These are phyloP conservation scores for Quercus parvula DNA, from an alignment of 306 rosid species.

Conservation along the genomic window DNA sequence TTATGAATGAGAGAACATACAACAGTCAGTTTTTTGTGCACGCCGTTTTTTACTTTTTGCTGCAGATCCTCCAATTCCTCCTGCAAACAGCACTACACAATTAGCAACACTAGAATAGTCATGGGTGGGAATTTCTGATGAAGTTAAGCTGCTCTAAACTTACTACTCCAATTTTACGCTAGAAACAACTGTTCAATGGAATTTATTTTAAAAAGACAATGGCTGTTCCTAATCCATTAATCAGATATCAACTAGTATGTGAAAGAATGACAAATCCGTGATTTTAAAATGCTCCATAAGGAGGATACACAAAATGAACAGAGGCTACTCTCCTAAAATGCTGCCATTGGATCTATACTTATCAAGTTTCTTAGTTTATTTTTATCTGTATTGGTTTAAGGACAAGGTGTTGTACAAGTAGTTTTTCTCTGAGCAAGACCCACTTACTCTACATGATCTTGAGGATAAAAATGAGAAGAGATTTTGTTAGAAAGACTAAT, in stretches of 20 bases:
- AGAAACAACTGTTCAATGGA: neutral
- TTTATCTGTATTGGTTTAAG: neutral
- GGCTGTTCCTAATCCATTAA: neutral
- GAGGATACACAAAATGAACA: neutral
- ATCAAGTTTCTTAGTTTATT: neutral
- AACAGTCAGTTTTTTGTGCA: conserved; percentile 41
- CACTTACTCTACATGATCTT: neutral
- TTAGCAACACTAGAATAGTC: neutral
- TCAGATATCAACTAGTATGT: neutral
- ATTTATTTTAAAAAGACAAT: neutral
- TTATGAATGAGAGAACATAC: conserved; percentile 41
- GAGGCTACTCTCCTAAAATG: neutral
- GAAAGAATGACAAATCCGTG: neutral
- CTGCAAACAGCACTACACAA: conserved; percentile 39
- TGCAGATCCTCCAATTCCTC: conserved; percentile 60
- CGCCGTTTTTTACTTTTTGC: conserved; percentile 38
- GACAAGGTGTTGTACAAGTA: neutral
- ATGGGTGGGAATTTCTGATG: neutral
- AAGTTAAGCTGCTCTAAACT: neutral
- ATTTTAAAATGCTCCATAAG: neutral
- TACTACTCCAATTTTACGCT: neutral
- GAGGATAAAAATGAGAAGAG: neutral
- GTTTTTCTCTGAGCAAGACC: neutral
- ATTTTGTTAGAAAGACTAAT: neutral
- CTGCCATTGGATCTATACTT: neutral